Base-by-base conservation (phyloP, 1,284 basidiomycete species). In the Stygiomarasmius scandens region DNA sequence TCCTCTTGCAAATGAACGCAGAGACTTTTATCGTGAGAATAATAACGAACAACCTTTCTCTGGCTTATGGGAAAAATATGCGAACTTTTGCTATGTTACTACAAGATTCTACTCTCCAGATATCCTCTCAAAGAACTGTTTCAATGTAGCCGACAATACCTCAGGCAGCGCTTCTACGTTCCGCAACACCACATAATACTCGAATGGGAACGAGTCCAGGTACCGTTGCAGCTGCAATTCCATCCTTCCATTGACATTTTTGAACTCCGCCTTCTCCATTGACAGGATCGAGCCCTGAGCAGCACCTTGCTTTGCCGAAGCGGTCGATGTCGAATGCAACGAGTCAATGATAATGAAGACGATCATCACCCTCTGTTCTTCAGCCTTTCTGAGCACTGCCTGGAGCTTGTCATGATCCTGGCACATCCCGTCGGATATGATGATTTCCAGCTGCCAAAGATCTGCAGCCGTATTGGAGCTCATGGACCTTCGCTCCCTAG, bases 391-490 rank as follows among this genome's bases (percentile, higher is more conserved):
- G 32, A 99, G 77, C 34, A 95, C 75, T 2, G 89, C 87, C 34
- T 90, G 85, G 49, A 99, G 79, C 63, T 82, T 80, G 48, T 95
- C 92, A 71, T 98, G 96, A 69, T 98, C 94, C 73, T 98, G 95
- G 71, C 96, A 98, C 63, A 98, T 93, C 29, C 97, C 97, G 70
- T 99, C 97, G 19, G 96, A 98, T 63, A 99, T 95, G 80, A 99
- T 97, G 75, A 99, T 95, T 73, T 98, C 87, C 54, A 99, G 82
- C 71, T 99, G 97, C 97, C 97, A 99, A 23, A 99, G 80, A 63
- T 98, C 95, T 1, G 85, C 82, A 2, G 86, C 82, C n/a, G 86
- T 83, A 8, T 83, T 74, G 20, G 85, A 86, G 32, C 77, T 77
- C 70, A 78, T 78, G 14, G 80, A 74, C 32, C 85, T 82, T 53